These are phyloP conservation scores for Aspergillus sp. DNA, from an alignment of 2,329 filamentous ascomycete species.

Conservation along the genomic window DNA sequence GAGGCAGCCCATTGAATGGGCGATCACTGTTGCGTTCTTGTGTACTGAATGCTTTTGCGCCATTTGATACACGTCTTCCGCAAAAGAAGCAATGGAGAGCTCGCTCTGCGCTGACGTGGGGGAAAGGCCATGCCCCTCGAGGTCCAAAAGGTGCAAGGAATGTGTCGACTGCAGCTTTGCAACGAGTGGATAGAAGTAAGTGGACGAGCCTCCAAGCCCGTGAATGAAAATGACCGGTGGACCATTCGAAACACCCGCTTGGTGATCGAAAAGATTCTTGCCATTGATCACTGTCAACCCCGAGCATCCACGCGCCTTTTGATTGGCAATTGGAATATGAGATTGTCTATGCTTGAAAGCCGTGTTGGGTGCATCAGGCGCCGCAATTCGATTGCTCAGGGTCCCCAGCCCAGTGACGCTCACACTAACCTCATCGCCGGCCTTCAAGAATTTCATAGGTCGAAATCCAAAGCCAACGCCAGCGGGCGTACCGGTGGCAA, in stretches of 20 bases:
- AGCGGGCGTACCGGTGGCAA: conserved; percentile 50
- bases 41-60: not conserved
- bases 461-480: conserved; percentile 50
- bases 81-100: conserved; percentile 45
- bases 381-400: conserved; percentile 41
- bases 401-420: conserved; percentile 43
- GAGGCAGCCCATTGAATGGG: conserved; percentile 53
- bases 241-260: conserved; percentile 21
- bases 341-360: conserved; percentile 32
- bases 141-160: conserved; percentile 48
- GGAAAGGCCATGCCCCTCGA: conserved; percentile 57
- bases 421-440: conserved; percentile 43
- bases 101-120: conserved; percentile 47
- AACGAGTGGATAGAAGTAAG: conserved; percentile 48
- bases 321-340: not conserved
- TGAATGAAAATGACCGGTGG: conserved; percentile 52
- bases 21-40: conserved; percentile 41
- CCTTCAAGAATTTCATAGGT: conserved; percentile 41
- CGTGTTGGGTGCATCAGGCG: conserved; percentile 19
- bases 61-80: conserved; percentile 36
- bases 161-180: conserved; percentile 28
- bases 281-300: too few species aligned
- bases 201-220: conserved; percentile 50
- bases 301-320: not conserved
- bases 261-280: conserved; percentile 30